A percentile compares a stretch with the other conserved stretches of the same genome.
These are phyloP conservation scores for Climacium dendroides DNA, from an alignment of 225 moss, liverwort and hornwort species.

Conservation along the genomic window DNA sequence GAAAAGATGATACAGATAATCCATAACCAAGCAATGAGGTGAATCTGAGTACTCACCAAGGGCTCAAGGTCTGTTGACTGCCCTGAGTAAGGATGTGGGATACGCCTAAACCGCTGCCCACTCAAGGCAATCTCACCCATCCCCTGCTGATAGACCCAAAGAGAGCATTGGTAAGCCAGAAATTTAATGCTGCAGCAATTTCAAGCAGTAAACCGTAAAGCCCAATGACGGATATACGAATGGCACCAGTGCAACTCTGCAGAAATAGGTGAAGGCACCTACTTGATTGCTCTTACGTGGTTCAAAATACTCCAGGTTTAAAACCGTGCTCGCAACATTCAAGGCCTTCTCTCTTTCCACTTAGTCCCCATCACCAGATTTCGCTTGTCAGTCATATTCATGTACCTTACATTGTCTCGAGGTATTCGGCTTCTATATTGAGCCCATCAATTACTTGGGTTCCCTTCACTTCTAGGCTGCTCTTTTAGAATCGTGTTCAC, in stretches of 20 bases:
- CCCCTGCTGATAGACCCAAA: constrained; percentile 30
- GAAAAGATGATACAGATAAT: neutral
- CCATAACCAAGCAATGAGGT: neutral
- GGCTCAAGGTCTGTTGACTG: constrained; percentile 50
- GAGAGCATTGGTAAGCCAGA: neutral
- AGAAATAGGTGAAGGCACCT: neutral
- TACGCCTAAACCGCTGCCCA: constrained; percentile 58
- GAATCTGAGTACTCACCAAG: constrained; percentile 23
- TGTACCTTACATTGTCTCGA: neutral
- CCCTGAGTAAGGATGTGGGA: constrained; percentile 52
- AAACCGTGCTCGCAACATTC: constrained; percentile 7
- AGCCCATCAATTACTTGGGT: neutral
- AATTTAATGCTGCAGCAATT: neutral
- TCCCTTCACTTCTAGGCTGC: neutral
- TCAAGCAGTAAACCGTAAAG: neutral
- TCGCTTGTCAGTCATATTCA: constrained; percentile 1
- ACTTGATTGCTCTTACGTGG: constrained; percentile 22
- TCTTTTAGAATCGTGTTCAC: neutral
- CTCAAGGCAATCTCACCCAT: constrained; percentile 63
- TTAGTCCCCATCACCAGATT: constrained; percentile 21
- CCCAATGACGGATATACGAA: neutral
- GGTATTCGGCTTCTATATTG: neutral
- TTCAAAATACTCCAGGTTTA: constrained; percentile 19
- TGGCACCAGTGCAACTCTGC: neutral
- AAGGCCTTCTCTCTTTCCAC: constrained; percentile 36